Percentiles rank a stretch among this genome's conserved stretches.
phyloP scores from a whole-genome alignment of 2,329 filamentous ascomycete genomes.

The Aureobasidium sp. region DNA sequence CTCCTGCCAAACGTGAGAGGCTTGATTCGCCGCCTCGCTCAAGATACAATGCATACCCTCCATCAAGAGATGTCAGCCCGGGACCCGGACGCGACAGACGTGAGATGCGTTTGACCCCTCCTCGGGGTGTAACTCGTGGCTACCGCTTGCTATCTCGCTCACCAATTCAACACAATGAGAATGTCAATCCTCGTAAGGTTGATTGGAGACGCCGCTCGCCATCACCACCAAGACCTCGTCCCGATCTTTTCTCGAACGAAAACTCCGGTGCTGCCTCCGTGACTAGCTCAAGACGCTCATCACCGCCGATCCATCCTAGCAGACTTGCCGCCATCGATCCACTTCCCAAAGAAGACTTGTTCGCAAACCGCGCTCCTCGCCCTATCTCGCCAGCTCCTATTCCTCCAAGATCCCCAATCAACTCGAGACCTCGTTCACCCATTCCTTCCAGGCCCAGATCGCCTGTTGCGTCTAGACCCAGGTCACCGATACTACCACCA shows the following conservation, averaged over 20 bases:
- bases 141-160: conserved; percentile 48
- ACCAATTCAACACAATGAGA: conserved; percentile 45
- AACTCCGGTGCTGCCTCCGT: conserved; percentile 49
- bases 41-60: conserved; percentile 41
- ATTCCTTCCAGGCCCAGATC: conserved; percentile 3
- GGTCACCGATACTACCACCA: conserved; percentile 1
- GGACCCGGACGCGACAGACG: conserved; percentile 30
- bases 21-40: conserved; percentile 34
- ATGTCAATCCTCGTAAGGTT: conserved; percentile 41
- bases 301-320: conserved; percentile 52
- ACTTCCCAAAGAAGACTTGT: conserved; percentile 18
- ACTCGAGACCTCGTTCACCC: background rate
- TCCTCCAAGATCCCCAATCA: conserved; percentile 4
- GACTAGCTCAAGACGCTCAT: conserved; percentile 54
- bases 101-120: conserved; percentile 29
- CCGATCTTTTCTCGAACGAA: conserved; percentile 36
- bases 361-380: conserved; percentile 23
- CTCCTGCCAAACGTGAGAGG: conserved; percentile 34
- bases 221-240: conserved; percentile 36
- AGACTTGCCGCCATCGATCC: conserved; percentile 35
- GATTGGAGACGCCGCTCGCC: conserved; percentile 49
- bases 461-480: background rate
- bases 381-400: conserved; percentile 20
- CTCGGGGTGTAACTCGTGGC: conserved; percentile 26
- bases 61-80: conserved; percentile 21